These are phyloP conservation scores for Colletotrichum incanum DNA, from an alignment of 2,329 filamentous ascomycete species.

Conservation along the genomic window DNA sequence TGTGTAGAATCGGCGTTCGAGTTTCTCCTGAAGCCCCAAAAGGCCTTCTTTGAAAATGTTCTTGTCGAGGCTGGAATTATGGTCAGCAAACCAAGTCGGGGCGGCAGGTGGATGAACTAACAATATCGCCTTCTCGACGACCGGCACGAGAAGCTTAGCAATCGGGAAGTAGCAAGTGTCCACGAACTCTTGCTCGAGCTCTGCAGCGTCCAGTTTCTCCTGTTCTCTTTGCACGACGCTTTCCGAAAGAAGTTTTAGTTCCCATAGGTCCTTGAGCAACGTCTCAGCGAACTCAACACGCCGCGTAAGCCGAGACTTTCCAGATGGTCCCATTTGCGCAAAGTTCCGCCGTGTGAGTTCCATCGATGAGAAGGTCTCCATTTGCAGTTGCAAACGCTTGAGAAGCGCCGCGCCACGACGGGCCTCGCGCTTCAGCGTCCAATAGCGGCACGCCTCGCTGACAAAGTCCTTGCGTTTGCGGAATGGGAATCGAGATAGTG, in stretches of 20 bases:
- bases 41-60: conserved; percentile 71
- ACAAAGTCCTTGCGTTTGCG: conserved; percentile 93
- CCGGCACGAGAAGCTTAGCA: conserved; percentile 80
- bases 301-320: conserved; percentile 81
- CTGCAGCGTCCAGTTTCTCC: conserved; percentile 82
- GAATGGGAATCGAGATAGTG: conserved; percentile 84
- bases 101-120: conserved; percentile 66
- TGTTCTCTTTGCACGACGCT: conserved; percentile 83
- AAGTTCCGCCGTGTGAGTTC: conserved; percentile 97
- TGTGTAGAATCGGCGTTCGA: conserved; percentile 72
- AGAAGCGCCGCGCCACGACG: conserved; percentile 91
- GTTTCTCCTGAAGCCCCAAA: conserved; percentile 63
- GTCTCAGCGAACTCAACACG: conserved; percentile 90
- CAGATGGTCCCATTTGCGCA: conserved; percentile 91
- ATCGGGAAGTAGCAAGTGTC: conserved; percentile 95
- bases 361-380: conserved; percentile 98
- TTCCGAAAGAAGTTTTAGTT: conserved; percentile 79
- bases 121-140: conserved; percentile 85
- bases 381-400: conserved; percentile 92
- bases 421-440: conserved; percentile 96
- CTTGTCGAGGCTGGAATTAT: conserved; percentile 72
- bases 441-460: conserved; percentile 94
- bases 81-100: conserved; percentile 55
- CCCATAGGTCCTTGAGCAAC: conserved; percentile 83
- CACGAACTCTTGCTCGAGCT: conserved; percentile 84